Base-by-base conservation (phyloP, 495 filamentous ascomycete genomes). In the Podospora didyma region DNA sequence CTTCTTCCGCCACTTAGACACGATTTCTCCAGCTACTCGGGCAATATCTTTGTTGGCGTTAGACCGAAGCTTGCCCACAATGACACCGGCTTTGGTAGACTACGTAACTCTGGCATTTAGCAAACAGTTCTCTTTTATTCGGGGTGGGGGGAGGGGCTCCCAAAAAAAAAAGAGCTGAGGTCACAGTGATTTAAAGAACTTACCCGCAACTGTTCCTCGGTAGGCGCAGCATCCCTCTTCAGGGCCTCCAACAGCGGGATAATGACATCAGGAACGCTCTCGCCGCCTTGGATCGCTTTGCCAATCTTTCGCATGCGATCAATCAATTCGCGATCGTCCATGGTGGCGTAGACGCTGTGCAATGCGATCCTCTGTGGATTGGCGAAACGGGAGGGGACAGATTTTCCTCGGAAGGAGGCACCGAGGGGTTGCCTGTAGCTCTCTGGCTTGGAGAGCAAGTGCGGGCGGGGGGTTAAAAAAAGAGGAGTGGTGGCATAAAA, bases 71-170 rank as follows among this genome's bases (percentile, higher is more conserved):
- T 87, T 89, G 70, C 93, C 92, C 58, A 97, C 88, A 3, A 89
- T 81, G 62, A 96, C 86, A 59, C 94, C 94, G 47, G 96, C 90
- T 60, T 87, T 90, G 20, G 93, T 97, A n/a, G 86, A 85, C 73
- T 92, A 72, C n/a, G n/a, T n/a, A n/a, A n/a, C n/a, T n/a, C n/a
- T n/a, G n/a, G n/a, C 26, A 78, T 49, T 31, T 14, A 7, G 46
- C 16, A 49, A 17, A 1, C 14, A 14, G 17, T 46, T 22, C 14
- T 7, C 39, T 42, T 17, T 42, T 17, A 12, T 14, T 42, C n/a
- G 7, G 5, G 4, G 10, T 42, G 10, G 9, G 10, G n/a, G 39
- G 7, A 16, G n/a, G 39, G n/a, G 34, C n/a, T n/a, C n/a, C n/a
- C 26, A 9, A 31, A 31, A 42, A 42, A 17, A 42, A 42, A 17